phyloP scores from a whole-genome alignment of 179 eudicot genomes.

The Corrigiola litoralis region DNA sequence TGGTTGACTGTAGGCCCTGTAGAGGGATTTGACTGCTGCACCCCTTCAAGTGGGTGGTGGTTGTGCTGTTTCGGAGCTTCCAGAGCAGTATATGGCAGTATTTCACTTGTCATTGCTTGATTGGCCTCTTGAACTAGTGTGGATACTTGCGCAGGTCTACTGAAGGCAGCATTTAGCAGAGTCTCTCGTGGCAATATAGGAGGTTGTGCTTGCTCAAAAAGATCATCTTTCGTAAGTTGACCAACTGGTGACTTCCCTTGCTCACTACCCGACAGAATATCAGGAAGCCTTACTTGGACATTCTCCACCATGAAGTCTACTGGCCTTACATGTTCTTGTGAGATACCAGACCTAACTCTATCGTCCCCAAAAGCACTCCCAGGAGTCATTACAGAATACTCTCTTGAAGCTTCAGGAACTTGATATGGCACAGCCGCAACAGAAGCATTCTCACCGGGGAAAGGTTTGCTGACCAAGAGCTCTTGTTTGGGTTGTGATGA shows the following conservation, averaged over 20 bases:
- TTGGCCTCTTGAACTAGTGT: conserved; percentile 25
- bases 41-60: too few relatives aligned
- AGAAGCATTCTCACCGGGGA: conserved; percentile 30
- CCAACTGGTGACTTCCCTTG: conserved; percentile 30
- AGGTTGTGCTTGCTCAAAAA: conserved; percentile 24
- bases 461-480: conserved; percentile 27
- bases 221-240: conserved; percentile 34
- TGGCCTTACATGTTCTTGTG: conserved; percentile 40
- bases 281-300: conserved; percentile 37
- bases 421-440: conserved; percentile 27
- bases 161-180: conserved; percentile 16
- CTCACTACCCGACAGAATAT: conserved; percentile 30
- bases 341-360: conserved; percentile 16
- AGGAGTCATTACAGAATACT: conserved; percentile 29
- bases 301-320: conserved; percentile 51
- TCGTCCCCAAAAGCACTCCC: conserved; percentile 34
- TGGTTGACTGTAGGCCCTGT: too few relatives aligned
- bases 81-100: too few relatives aligned
- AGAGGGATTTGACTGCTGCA: too few relatives aligned
- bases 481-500: conserved; percentile 44
- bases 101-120: conserved; percentile 25
- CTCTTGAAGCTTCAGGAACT: conserved; percentile 36
- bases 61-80: too few relatives aligned
- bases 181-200: conserved; percentile 32
- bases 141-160: conserved; percentile 21